Percentiles rank a stretch among this genome's conserved stretches.
Conservation (phyloP, 805 yeast species). For the Lipomyces kockii region DNA sequence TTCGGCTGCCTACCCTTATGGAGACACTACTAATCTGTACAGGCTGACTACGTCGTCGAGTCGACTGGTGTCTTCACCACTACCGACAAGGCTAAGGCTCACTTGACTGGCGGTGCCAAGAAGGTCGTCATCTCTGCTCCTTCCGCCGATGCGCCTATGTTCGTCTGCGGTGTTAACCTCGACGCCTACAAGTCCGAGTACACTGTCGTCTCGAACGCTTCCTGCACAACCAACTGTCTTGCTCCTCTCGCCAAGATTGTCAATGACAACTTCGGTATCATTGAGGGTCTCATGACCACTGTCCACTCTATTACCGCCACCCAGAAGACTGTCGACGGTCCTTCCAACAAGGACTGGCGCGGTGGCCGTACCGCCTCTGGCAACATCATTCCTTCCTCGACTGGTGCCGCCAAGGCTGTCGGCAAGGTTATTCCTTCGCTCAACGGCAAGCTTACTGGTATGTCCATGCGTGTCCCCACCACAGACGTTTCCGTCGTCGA, state of each 20-base stretch:
- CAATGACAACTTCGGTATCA: constrained; percentile 83
- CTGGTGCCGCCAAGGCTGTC: constrained; percentile 98
- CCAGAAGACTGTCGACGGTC: constrained; percentile 96
- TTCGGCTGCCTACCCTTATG: no score
- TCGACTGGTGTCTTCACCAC: constrained; percentile 95
- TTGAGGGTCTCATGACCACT: constrained; percentile 94
- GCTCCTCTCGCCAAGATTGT: constrained; percentile 93
- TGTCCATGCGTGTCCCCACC: constrained; percentile 93
- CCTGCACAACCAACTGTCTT: constrained; percentile 94
- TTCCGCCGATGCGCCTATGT: constrained; percentile 93
- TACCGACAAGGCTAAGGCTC: constrained; percentile 78
- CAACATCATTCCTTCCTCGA: constrained; percentile 92
- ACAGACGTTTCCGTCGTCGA: constrained; percentile 92
- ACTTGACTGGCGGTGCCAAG: constrained; percentile 90
- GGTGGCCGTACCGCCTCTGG: constrained; percentile 97
- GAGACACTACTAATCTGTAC: background rate
- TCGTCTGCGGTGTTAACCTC: constrained; percentile 88
- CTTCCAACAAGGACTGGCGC: constrained; percentile 98
- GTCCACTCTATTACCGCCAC: constrained; percentile 96
- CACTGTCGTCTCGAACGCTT: constrained; percentile 84
- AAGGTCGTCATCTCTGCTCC: constrained; percentile 95
- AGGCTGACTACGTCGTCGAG: constrained; percentile 79
- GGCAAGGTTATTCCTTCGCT: constrained; percentile 92
- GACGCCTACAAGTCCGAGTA: constrained; percentile 75
- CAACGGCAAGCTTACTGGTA: constrained; percentile 92